phyloP scores from a whole-genome alignment of 306 rosid genomes.

The Mimosa bimucronata region DNA sequence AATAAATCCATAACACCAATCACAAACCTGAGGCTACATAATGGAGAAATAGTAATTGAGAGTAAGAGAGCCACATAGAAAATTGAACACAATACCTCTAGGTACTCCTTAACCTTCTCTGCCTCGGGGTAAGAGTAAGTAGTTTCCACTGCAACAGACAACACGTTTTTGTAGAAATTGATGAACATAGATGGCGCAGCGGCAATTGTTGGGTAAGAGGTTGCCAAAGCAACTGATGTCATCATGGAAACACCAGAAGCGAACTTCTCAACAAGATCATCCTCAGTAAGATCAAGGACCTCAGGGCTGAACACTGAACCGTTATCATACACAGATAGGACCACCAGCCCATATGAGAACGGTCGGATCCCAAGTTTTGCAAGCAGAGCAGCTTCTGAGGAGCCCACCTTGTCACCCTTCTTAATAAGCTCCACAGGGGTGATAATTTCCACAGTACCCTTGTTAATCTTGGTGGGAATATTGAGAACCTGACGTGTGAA shows the following conservation, averaged over 20 bases:
- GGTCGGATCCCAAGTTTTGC: constrained; percentile 95
- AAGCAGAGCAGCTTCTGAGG: constrained; percentile 93
- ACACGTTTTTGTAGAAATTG: constrained; percentile 78
- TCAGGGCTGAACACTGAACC: constrained; percentile 88
- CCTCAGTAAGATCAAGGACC: constrained; percentile 86
- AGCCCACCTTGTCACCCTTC: constrained; percentile 96
- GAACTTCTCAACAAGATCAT: constrained; percentile 74
- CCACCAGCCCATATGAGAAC: constrained; percentile 89
- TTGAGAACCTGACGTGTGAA: constrained; percentile 64
- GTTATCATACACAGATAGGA: constrained; percentile 69
- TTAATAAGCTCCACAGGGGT: constrained; percentile 91
- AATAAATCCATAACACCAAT: not conserved
- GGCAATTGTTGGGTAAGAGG: constrained; percentile 82
- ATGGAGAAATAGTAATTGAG: too few relatives aligned
- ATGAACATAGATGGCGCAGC: constrained; percentile 88
- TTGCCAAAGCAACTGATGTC: constrained; percentile 73
- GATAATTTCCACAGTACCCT: constrained; percentile 95
- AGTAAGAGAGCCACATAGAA: not conserved
- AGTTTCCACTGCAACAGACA: constrained; percentile 69
- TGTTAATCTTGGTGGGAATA: constrained; percentile 91
- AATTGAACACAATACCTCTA: constrained; percentile 50
- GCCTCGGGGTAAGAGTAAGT: constrained; percentile 76
- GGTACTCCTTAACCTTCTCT: constrained; percentile 74
- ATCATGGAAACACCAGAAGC: constrained; percentile 75
- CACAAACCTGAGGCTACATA: not conserved